A percentile compares a stretch with the other conserved stretches of the same genome.
Conservation (phyloP, 2,329 filamentous ascomycete genomes). For the Pyrenochaeta sp. region DNA sequence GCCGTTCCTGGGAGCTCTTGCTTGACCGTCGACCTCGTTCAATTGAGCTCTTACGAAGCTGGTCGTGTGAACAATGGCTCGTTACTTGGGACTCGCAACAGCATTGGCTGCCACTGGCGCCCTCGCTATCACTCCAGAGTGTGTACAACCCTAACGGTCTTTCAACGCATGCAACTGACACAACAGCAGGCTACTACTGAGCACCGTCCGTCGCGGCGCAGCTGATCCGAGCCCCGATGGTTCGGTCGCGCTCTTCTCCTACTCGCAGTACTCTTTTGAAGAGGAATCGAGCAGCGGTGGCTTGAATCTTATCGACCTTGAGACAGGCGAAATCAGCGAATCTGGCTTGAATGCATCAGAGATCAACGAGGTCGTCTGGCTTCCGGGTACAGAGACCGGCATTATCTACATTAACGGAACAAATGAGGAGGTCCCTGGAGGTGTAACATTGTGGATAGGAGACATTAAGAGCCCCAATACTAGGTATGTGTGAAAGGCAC, state of each 20-base stretch:
- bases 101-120: slow-evolving; percentile 45
- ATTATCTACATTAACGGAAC: slow-evolving; percentile 72
- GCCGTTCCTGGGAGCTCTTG: slow-evolving; percentile 19
- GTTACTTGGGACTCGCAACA: slow-evolving; percentile 42
- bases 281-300: slow-evolving; percentile 71
- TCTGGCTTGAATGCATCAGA: slow-evolving; percentile 43
- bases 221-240: slow-evolving; percentile 73
- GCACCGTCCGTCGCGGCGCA: slow-evolving; percentile 75
- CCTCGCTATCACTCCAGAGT: slow-evolving; percentile 47
- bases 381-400: slow-evolving; percentile 51
- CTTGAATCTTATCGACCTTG: slow-evolving; percentile 45
- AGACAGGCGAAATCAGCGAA: slow-evolving; percentile 44
- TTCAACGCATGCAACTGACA: slow-evolving; percentile 1
- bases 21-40: slow-evolving; percentile 32
- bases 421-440: slow-evolving; percentile 61
- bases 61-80: slow-evolving; percentile 44
- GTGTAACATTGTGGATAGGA: slow-evolving; percentile 48
- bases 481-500: not conserved
- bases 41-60: slow-evolving; percentile 38
- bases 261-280: slow-evolving; percentile 82
- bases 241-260: slow-evolving; percentile 70
- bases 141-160: slow-evolving; percentile 11
- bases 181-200: slow-evolving; percentile 61
- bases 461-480: slow-evolving; percentile 39
- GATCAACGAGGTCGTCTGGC: slow-evolving; percentile 45